Evolutionary conservation across 805 yeast genomes (phyloP), one percentile per base, ranked within the genome.

Genomic region (Candida krabiensis): DNA sequence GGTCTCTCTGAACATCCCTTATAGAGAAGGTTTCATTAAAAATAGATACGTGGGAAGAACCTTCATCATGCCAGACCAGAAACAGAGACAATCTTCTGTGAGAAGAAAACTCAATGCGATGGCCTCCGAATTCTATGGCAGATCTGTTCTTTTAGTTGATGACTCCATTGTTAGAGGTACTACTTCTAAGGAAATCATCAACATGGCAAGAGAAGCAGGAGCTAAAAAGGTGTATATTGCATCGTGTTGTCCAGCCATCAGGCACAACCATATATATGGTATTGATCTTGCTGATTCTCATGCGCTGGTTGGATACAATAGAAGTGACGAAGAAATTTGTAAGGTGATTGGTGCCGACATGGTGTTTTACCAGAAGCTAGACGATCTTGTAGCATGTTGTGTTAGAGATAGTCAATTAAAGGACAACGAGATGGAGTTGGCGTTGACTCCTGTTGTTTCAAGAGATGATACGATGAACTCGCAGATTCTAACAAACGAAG

Each of bases 141-240:
- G 88, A 54, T 81, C 80, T 45, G 98, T 93, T 16, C 70, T 93
- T 47, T 74, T 93, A 37, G 97, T 93, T 30, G 99, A 93, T 64
- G 99, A 93, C 64, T 88, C 97, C 19, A 91, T 93, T 49, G 99
- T 93, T 8, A 80, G 99, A 61, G 99, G 99, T 46, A 93, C 99
- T 15, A 93, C 99, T 3, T 89, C 97, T 5, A 85, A 79, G 61
- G 99, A 93, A 68, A 93, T 93, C 49, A 95, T 93, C 23, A 84
- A 81, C 50, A 93, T 93, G 99, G 99, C 99, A n/a, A 77, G 85
- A 53, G 99, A 93, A 63, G 96, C 98, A 4, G 99, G 99, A 41
- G 99, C 99, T 30, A 81, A 77, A 44, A 83, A 80, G 53, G 99
- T 93, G n/a, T 91, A 79, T 61, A 84, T 93, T 63, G 99, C 99